Evolutionary conservation across 2,329 filamentous ascomycete genomes (phyloP), one percentile per base, ranked within the genome.

Genomic region (Aspergillus glaucus): DNA sequence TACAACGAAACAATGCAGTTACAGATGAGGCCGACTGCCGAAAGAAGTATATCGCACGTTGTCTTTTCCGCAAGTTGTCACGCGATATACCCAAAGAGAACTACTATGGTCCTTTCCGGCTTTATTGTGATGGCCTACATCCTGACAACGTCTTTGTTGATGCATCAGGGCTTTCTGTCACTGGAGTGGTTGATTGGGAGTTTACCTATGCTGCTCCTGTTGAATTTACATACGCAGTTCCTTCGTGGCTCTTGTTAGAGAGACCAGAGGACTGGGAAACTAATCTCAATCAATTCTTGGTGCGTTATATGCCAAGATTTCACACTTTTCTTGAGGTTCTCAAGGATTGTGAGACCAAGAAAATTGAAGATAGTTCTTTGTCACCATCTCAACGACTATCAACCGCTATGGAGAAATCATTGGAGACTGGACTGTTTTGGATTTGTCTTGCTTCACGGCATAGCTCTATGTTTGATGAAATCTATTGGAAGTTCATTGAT

Each of bases 401-500:
- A 3, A 41, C 32, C 10, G 43, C 30, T 37, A 65, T 65, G 60
- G 51, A 53, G 43, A 47, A 51, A 6, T 60, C 55, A 3, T 32
- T 61, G 48, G 55, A 62, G 24, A 62, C 50, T 50, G 59, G 61
- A 6, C 34, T 55, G 8, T 63, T 65, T 47, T 66, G 60, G 61
- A 47, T 62, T 41, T 60, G 52, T 36, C 54, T 62, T 51, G 60
- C 61, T 47, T 52, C 51, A 40, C 52, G 56, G 14, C 54, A 60
- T 37, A 55, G 55, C 46, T 57, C 55, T 46, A 51, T 57, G 49
- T 63, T 64, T 48, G 62, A 65, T 55, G 58, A 61, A 22, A 60
- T 63, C 39, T 65, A 63, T 46, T 65, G 58, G 60, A 45, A 49
- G 28, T 60, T 60, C 17, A 58, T 65, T 43, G 57, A 65, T 52